phyloP scores from a whole-genome alignment of 768 basidiomycete species.

The Erythrobasidium yunnanense region DNA sequence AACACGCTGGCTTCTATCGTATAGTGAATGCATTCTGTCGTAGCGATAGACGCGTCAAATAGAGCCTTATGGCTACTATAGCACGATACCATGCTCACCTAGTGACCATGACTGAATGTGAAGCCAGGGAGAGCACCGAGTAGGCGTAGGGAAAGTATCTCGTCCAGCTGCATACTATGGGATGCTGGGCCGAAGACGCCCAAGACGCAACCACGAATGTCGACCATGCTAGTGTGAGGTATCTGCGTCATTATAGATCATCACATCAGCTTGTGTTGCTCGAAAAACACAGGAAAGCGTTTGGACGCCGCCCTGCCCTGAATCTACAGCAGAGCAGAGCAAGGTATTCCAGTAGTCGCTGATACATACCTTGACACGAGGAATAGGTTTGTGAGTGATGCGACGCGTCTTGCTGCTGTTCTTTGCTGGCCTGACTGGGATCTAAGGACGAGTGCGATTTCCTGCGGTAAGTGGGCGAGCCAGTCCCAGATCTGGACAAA shows the following conservation, averaged over 20 bases:
- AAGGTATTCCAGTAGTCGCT: background rate
- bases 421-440: too few species aligned
- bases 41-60: background rate
- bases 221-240: conserved; percentile 10
- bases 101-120: conserved; percentile 11
- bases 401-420: too few species aligned
- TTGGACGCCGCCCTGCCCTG: too few species aligned
- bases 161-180: background rate
- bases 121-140: background rate
- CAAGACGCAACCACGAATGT: conserved; percentile 16
- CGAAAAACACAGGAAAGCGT: background rate
- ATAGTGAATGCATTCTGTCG: conserved; percentile 7
- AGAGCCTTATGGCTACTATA: background rate
- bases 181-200: background rate
- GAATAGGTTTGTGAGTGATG: conserved; percentile 8
- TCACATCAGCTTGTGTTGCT: background rate
- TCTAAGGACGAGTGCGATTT: background rate
- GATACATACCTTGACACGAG: background rate
- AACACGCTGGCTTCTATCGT: conserved; percentile 1
- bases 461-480: background rate
- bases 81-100: background rate
- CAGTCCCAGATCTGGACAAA: conserved; percentile 25
- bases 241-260: background rate
- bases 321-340: background rate
- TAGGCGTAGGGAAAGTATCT: conserved; percentile 22